phyloP scores from a whole-genome alignment of 2,329 filamentous ascomycete genomes.

The Herpotrichia juniperi region DNA sequence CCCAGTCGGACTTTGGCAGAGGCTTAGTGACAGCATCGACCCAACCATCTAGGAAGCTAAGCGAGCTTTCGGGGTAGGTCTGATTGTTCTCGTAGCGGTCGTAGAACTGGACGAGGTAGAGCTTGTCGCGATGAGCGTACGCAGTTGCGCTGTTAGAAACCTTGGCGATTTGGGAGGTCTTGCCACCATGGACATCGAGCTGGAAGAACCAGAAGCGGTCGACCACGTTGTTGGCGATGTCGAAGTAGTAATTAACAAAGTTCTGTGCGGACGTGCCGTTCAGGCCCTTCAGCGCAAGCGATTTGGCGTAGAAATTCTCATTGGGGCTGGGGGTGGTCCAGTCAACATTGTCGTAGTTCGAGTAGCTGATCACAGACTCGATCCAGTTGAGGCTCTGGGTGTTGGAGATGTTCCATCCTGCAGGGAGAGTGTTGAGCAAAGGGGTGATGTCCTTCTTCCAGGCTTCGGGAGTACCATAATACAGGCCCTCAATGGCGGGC shows the following conservation, averaged over 20 bases:
- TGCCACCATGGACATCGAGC: conserved; percentile 18
- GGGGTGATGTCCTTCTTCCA: conserved; percentile 14
- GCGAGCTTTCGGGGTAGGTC: conserved; percentile 39
- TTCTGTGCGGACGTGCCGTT: conserved; percentile 12
- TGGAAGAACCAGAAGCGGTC: conserved; percentile 19
- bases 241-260: conserved; percentile 19
- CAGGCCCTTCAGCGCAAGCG: conserved; percentile 12
- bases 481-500: conserved; percentile 15
- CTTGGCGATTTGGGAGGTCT: conserved; percentile 15
- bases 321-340: conserved; percentile 13
- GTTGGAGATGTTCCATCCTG: conserved; percentile 10
- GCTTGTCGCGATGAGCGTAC: conserved; percentile 18
- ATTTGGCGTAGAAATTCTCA: conserved; percentile 20
- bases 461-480: conserved; percentile 15
- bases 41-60: conserved; percentile 44
- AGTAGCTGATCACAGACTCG: conserved; percentile 13
- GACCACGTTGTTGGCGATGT: conserved; percentile 13
- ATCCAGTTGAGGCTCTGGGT: conserved; percentile 15
- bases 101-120: conserved; percentile 18
- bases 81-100: conserved; percentile 16
- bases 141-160: conserved; percentile 12
- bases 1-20: conserved; percentile 38
- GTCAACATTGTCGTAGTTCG: conserved; percentile 15
- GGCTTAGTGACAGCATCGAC: conserved; percentile 31
- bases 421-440: conserved; percentile 14